Conservation (phyloP, 768 basidiomycete species). For the Tylopilus sp. region DNA sequence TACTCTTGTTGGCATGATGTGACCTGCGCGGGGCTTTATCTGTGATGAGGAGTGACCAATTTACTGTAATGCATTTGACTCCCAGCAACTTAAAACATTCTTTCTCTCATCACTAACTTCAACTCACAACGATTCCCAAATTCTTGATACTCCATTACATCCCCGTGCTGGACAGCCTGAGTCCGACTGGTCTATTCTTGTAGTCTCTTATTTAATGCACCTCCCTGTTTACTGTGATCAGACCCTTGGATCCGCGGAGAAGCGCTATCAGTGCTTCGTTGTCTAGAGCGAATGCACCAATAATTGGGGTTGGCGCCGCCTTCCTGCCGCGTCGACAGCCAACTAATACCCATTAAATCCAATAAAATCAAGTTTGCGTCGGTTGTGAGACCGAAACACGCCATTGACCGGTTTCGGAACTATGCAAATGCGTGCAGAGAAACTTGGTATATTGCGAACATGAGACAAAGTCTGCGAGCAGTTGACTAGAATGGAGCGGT, state of each 20-base stretch:
- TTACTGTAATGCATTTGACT: constrained; percentile 13
- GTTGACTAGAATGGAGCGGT: neutral
- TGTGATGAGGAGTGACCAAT: constrained; percentile 6
- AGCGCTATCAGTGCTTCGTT: neutral
- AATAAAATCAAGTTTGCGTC: neutral
- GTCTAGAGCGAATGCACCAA: neutral
- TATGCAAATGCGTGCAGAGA: neutral
- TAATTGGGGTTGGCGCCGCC: neutral
- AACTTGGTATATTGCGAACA: neutral
- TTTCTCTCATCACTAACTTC: neutral
- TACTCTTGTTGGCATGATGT: constrained; percentile 10
- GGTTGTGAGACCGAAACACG: neutral
- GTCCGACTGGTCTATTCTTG: neutral
- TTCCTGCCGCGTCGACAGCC: neutral
- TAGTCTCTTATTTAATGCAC: constrained; percentile 5
- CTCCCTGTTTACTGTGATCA: neutral
- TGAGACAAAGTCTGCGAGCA: no score
- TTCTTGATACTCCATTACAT: neutral
- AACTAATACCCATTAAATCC: neutral
- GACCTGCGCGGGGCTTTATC: constrained; percentile 1
- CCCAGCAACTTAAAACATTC: neutral
- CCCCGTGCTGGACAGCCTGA: neutral
- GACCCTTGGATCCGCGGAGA: neutral
- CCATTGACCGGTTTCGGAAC: no score
- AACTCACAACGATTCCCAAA: neutral